Percentiles rank a stretch among this genome's conserved stretches.
phyloP scores from a whole-genome alignment of 192 early-diverging fungal species.

The Dispira simplex region DNA sequence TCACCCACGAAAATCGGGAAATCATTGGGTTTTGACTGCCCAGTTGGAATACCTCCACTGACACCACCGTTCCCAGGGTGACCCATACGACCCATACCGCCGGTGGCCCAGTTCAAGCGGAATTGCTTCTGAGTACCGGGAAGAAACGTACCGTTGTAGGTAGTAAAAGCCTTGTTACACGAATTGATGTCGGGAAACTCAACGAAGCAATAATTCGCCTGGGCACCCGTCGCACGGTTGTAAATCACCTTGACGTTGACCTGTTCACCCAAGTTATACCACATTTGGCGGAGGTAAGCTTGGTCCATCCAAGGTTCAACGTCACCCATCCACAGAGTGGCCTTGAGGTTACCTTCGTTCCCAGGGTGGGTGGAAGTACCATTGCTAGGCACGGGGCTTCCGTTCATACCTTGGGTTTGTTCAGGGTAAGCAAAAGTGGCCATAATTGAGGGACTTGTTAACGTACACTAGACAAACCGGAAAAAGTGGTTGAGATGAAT shows the following conservation, averaged over 20 bases:
- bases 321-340: conserved; percentile 72
- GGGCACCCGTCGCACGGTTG: conserved; percentile 64
- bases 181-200: conserved; percentile 54
- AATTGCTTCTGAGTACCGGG: conserved; percentile 69
- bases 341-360: neutral
- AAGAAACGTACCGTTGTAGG: conserved; percentile 65
- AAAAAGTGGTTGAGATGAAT: no score
- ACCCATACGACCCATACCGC: conserved; percentile 26
- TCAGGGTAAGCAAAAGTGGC: conserved; percentile 10
- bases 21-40: conserved; percentile 54
- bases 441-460: neutral
- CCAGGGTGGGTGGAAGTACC: neutral
- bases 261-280: conserved; percentile 70
- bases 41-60: conserved; percentile 4
- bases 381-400: neutral
- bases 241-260: conserved; percentile 91
- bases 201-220: conserved; percentile 88
- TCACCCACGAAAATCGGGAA: conserved; percentile 95
- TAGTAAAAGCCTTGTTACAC: conserved; percentile 53
- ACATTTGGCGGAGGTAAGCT: conserved; percentile 68
- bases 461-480: no score
- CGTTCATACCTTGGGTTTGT: neutral
- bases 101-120: conserved; percentile 94
- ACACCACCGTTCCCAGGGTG: neutral
- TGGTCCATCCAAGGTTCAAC: conserved; percentile 99